Evolutionary conservation across 495 filamentous ascomycete genomes (phyloP).

Genomic region (Podospora pseudopauciseta): DNA sequence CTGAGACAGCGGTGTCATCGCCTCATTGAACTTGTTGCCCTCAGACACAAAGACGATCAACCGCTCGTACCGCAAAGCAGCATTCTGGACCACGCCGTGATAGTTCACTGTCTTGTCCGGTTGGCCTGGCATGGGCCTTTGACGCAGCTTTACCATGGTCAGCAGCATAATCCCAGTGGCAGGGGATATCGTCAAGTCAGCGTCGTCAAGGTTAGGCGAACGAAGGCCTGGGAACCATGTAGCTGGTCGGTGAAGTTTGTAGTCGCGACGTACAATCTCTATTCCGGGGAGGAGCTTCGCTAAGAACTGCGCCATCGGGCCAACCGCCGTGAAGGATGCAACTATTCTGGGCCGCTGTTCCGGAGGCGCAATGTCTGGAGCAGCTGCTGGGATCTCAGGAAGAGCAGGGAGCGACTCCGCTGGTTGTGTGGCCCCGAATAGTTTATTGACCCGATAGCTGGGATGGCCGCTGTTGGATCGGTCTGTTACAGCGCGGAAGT

Average conservation of each 20-base stretch:
- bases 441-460: background rate
- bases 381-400: constrained; percentile 22
- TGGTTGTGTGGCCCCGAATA: constrained; percentile 8
- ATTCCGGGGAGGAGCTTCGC: constrained; percentile 49
- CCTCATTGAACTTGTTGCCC: constrained; percentile 38
- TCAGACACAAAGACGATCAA: constrained; percentile 69
- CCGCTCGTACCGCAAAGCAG: constrained; percentile 62
- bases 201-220: constrained; percentile 53
- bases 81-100: constrained; percentile 52
- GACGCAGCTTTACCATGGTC: constrained; percentile 69
- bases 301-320: constrained; percentile 46
- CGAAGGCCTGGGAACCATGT: constrained; percentile 29
- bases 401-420: constrained; percentile 8
- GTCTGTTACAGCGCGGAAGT: constrained; percentile 14
- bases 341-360: constrained; percentile 40
- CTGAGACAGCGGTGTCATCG: constrained; percentile 35
- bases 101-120: constrained; percentile 43
- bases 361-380: constrained; percentile 23
- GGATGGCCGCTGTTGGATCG: no score
- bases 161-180: constrained; percentile 66
- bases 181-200: constrained; percentile 73
- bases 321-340: constrained; percentile 46
- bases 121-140: constrained; percentile 64
- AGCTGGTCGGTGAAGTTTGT: constrained; percentile 39
- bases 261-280: constrained; percentile 59